phyloP scores from a whole-genome alignment of 345 rosid genomes.

The Brassica rapa region DNA sequence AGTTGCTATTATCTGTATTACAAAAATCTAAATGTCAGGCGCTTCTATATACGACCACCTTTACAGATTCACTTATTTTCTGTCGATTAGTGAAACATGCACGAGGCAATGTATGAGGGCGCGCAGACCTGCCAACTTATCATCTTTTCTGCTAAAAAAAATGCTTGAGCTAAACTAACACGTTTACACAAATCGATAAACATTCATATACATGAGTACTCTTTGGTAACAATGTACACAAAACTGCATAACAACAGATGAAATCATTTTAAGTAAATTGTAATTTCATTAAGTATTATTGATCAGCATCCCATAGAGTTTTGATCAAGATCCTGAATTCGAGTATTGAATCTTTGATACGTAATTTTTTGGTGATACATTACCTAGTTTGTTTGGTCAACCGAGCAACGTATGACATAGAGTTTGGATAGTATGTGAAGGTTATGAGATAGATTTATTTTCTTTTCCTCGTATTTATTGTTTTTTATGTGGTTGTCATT shows the following conservation, averaged over 20 bases:
- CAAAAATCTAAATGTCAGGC: neutral
- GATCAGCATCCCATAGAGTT: neutral
- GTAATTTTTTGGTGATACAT: neutral
- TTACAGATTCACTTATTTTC: neutral
- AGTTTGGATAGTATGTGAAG: neutral
- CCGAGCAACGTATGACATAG: neutral
- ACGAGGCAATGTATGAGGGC: neutral
- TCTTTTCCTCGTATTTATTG: neutral
- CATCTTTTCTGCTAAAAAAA: neutral
- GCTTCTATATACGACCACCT: neutral
- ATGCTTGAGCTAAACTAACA: neutral
- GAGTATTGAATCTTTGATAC: neutral
- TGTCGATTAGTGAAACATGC: neutral
- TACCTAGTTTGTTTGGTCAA: neutral
- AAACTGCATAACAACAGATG: neutral
- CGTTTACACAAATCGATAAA: neutral
- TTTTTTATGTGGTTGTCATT: conserved; percentile 4
- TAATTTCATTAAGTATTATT: neutral
- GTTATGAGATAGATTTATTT: neutral
- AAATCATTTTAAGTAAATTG: neutral
- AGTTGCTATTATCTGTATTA: neutral
- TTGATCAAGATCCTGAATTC: neutral
- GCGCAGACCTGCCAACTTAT: neutral
- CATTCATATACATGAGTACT: neutral
- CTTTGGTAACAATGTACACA: neutral